Conservation (phyloP, 371 early-diverging fungal genomes). For the Chytridium lagenaria region DNA sequence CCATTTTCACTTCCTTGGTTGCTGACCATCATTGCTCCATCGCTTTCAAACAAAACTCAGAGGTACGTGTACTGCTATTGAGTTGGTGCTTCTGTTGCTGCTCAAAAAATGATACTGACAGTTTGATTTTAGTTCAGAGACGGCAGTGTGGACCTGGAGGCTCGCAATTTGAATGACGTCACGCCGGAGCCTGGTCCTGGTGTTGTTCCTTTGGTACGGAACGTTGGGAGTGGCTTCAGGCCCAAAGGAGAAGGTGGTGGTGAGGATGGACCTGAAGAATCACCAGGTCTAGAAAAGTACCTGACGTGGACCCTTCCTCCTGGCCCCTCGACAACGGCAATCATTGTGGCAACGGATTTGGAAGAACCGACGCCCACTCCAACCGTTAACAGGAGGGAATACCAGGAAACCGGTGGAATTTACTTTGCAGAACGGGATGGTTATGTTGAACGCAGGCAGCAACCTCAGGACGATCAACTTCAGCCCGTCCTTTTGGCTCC, state of each 20-base stretch:
- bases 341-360: slow-evolving; percentile 1
- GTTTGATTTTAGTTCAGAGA: too few species aligned
- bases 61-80: too few species aligned
- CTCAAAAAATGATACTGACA: too few species aligned
- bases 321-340: background rate
- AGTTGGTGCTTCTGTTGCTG: too few species aligned
- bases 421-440: background rate
- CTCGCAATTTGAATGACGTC: background rate
- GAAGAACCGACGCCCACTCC: background rate
- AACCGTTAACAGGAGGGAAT: background rate
- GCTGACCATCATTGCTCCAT: too few species aligned
- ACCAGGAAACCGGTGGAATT: background rate
- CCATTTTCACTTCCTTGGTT: too few species aligned
- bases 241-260: background rate
- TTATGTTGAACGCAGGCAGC: background rate
- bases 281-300: slow-evolving; percentile 13
- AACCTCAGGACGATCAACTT: background rate
- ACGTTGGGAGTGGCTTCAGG: slow-evolving; percentile 3
- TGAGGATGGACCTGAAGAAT: slow-evolving; percentile 2
- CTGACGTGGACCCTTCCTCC: slow-evolving; percentile 13
- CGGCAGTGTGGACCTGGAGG: background rate
- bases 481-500: background rate
- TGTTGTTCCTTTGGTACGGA: background rate
- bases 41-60: too few species aligned
- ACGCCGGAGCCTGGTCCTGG: slow-evolving; percentile 3